Percentiles rank a stretch among this genome's conserved stretches.
phyloP scores from a whole-genome alignment of 768 basidiomycete species.

The Sarcodon sp. region DNA sequence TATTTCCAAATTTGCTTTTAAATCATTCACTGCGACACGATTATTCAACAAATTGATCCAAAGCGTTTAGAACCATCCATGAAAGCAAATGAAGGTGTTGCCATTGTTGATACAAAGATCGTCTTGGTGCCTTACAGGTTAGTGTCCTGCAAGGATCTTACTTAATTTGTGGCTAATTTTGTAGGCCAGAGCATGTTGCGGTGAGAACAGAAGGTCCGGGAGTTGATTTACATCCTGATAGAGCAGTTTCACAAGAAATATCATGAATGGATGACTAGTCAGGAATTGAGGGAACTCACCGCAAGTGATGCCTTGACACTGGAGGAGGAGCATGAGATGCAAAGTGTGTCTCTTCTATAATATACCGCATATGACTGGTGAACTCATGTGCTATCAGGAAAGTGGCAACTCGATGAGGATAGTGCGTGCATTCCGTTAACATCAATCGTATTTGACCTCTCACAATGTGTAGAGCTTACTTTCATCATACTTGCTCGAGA shows the following conservation, averaged over 20 bases:
- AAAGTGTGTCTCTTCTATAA: constrained; percentile 34
- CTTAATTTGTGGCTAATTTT: background rate
- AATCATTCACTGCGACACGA: too few species aligned
- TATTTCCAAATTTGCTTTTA: too few species aligned
- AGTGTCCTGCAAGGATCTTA: constrained; percentile 5
- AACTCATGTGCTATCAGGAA: constrained; percentile 29
- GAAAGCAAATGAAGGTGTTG: constrained; percentile 53
- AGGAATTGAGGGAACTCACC: constrained; percentile 59
- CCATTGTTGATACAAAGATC: constrained; percentile 52
- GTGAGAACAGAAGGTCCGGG: constrained; percentile 5
- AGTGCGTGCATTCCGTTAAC: constrained; percentile 28
- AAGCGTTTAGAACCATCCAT: constrained; percentile 20
- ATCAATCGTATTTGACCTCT: background rate
- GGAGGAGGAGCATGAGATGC: constrained; percentile 84
- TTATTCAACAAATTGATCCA: too few species aligned
- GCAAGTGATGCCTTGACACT: constrained; percentile 76
- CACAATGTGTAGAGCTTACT: constrained; percentile 47
- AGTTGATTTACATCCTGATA: background rate
- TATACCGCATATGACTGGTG: background rate
- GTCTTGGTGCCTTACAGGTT: constrained; percentile 74
- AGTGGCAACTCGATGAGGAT: constrained; percentile 81
- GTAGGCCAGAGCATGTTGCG: constrained; percentile 29
- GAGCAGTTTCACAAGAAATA: constrained; percentile 42
- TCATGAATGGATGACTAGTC: constrained; percentile 79
- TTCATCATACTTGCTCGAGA: constrained; percentile 70